phyloP scores from a whole-genome alignment of 164 flowering plant species.

The Magnolia changhungtana region DNA sequence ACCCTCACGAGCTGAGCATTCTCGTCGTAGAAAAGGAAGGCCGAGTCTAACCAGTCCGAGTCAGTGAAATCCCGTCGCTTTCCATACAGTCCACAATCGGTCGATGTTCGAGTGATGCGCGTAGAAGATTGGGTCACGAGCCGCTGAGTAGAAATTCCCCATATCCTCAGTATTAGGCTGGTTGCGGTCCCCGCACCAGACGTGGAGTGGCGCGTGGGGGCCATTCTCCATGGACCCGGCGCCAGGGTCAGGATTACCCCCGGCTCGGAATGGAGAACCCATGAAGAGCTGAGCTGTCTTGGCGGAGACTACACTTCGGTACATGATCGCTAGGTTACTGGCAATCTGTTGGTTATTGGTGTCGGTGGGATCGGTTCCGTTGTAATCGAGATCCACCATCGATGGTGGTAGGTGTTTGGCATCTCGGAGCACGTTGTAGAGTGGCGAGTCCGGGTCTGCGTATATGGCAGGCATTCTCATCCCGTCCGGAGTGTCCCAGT shows the following conservation, averaged over 20 bases:
- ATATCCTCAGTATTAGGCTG: neutral
- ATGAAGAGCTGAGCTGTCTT: neutral
- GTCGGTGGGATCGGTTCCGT: neutral
- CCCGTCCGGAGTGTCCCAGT: slow-evolving; percentile 5
- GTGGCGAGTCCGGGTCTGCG: slow-evolving; percentile 2
- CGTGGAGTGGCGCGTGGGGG: neutral
- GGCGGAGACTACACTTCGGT: neutral
- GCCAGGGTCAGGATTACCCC: neutral
- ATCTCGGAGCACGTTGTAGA: slow-evolving; percentile 8
- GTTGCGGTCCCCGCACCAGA: neutral
- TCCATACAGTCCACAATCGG: neutral
- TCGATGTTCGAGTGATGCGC: slow-evolving; percentile 1
- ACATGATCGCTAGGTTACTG: neutral
- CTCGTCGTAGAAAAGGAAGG: slow-evolving; percentile 13
- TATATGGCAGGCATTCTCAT: slow-evolving; percentile 8
- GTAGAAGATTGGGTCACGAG: neutral
- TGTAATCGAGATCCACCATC: neutral
- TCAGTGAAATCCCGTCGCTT: neutral
- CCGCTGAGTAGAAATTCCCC: neutral
- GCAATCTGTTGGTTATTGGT: neutral
- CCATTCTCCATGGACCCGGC: neutral
- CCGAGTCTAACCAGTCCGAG: neutral
- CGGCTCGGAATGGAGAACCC: slow-evolving; percentile 1
- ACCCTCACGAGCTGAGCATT: neutral
- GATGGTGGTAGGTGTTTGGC: neutral